phyloP scores from a whole-genome alignment of 73 alveolate species.

The Paramecium bursaria region DNA sequence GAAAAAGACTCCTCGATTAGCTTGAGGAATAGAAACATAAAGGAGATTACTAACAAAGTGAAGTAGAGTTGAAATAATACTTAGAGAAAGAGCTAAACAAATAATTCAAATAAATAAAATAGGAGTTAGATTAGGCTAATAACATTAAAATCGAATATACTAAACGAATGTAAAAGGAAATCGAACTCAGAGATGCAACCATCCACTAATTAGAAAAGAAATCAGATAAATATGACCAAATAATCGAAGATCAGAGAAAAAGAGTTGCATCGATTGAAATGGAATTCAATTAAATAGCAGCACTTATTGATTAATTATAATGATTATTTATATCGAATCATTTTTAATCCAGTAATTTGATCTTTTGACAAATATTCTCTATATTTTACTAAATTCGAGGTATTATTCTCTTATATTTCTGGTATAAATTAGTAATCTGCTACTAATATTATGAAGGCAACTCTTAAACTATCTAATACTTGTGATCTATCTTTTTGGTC shows the following conservation, averaged over 20 bases:
- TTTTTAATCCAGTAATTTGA: constrained; percentile 5
- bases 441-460: too few relatives aligned
- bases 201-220: constrained; percentile 21
- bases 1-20: constrained; percentile 10
- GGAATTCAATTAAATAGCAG: background rate
- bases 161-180: background rate
- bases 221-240: background rate
- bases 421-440: background rate
- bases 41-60: background rate
- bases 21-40: background rate
- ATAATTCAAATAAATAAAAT: background rate
- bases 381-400: constrained; percentile 41
- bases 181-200: constrained; percentile 13
- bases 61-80: background rate
- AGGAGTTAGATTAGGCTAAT: background rate
- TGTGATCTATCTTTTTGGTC: background rate
- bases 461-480: too few relatives aligned
- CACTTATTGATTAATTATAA: background rate
- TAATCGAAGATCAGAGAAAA: background rate
- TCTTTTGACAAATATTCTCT: constrained; percentile 4
- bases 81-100: constrained; percentile 25
- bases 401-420: constrained; percentile 10
- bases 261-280: constrained; percentile 6
- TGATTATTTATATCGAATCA: constrained; percentile 31
- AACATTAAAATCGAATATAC: constrained; percentile 28